phyloP scores from a whole-genome alignment of 148 eudicot species.

The Linanthus parryae region DNA sequence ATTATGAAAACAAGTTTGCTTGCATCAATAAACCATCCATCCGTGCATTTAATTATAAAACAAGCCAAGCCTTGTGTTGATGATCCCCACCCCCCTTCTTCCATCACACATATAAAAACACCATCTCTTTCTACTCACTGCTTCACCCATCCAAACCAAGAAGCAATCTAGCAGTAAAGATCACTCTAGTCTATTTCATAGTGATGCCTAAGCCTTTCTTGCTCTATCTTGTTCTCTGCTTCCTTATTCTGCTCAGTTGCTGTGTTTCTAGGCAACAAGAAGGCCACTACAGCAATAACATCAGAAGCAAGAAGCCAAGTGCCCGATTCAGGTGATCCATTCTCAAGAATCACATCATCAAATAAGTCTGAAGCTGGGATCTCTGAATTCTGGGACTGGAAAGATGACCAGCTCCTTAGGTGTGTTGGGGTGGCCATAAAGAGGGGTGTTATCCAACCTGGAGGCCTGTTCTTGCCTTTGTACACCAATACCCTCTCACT shows the following conservation, averaged over 20 bases:
- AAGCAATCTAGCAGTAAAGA: no score
- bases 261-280: conserved; percentile 23
- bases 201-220: conserved; percentile 45
- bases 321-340: conserved; percentile 39
- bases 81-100: no score
- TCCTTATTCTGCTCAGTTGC: conserved; percentile 25
- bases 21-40: no score
- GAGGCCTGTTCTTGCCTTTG: conserved; percentile 65
- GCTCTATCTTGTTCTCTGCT: conserved; percentile 19
- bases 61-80: no score
- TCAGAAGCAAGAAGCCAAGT: conserved; percentile 29
- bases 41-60: no score
- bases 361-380: conserved; percentile 56
- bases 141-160: no score
- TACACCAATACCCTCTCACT: conserved; percentile 47
- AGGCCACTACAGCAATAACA: no score
- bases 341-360: conserved; percentile 47
- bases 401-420: conserved; percentile 42
- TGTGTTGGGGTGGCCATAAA: conserved; percentile 60
- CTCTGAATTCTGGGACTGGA: conserved; percentile 56
- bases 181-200: no score
- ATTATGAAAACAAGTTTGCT: no score
- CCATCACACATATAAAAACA: no score
- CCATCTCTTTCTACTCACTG: no score
- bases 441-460: conserved; percentile 42